phyloP scores from a whole-genome alignment of 2,329 filamentous ascomycete species.

The Ceratocystis alfenasii region DNA sequence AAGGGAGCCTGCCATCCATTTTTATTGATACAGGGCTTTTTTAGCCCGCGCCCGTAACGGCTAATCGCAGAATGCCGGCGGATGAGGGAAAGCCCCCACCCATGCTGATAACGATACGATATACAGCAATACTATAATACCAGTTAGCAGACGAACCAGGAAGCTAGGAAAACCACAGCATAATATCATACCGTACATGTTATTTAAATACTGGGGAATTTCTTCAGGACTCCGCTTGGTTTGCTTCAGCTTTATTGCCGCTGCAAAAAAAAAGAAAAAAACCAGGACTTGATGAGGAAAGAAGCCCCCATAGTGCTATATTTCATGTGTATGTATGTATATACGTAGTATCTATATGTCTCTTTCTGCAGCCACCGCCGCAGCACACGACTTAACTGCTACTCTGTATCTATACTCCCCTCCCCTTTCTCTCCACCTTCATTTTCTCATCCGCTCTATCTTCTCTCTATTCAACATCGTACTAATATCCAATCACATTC shows the following conservation, averaged over 20 bases:
- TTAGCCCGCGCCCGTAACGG: neutral
- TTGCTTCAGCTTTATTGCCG: too few species aligned
- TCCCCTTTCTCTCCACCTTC: neutral
- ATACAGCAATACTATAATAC: too few species aligned
- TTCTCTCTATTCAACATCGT: too few species aligned
- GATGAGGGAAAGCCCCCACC: neutral
- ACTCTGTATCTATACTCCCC: neutral
- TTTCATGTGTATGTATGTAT: neutral
- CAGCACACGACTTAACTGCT: neutral
- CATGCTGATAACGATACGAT: neutral
- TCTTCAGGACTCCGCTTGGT: too few species aligned
- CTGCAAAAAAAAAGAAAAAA: too few species aligned
- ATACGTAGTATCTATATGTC: neutral
- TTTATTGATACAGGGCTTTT: neutral
- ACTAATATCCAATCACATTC: neutral
- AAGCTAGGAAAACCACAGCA: too few species aligned
- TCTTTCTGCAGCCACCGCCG: neutral
- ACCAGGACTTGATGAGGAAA: neutral
- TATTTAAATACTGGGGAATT: too few species aligned
- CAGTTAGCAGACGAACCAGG: too few species aligned
- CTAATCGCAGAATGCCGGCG: conserved; percentile 2
- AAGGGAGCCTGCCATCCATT: neutral
- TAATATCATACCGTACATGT: too few species aligned
- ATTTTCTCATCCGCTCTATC: too few species aligned
- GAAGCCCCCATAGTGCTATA: neutral